Conservation (phyloP, 1,284 basidiomycete genomes). For the Naganishia sp. region DNA sequence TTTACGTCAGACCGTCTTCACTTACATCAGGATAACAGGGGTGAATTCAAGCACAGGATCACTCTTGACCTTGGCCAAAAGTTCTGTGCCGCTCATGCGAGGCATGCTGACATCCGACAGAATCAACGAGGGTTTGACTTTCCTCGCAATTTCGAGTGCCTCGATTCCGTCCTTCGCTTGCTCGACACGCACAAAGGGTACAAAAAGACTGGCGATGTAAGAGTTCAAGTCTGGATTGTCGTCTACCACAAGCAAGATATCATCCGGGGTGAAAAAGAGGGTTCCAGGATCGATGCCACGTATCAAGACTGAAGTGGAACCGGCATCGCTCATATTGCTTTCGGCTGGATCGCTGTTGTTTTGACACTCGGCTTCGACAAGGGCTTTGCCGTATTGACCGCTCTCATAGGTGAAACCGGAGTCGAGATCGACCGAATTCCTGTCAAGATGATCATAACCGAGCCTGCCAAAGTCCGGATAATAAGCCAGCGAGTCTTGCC, state of each 20-base stretch:
- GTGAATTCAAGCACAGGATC: slow-evolving; percentile 35
- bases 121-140: slow-evolving; percentile 47
- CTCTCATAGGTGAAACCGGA: slow-evolving; percentile 19
- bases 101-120: slow-evolving; percentile 57
- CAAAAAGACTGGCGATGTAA: slow-evolving; percentile 50
- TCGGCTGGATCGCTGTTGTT: slow-evolving; percentile 36
- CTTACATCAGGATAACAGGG: slow-evolving; percentile 44
- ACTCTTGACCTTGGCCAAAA: slow-evolving; percentile 15
- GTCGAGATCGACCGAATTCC: slow-evolving; percentile 14
- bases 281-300: slow-evolving; percentile 45
- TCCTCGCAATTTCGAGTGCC: slow-evolving; percentile 47
- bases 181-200: slow-evolving; percentile 52
- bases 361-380: slow-evolving; percentile 33
- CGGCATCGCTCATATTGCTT: slow-evolving; percentile 27
- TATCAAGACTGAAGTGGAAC: slow-evolving; percentile 28
- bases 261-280: slow-evolving; percentile 48
- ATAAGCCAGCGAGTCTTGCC: neutral
- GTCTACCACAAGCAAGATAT: slow-evolving; percentile 51
- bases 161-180: slow-evolving; percentile 54
- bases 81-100: slow-evolving; percentile 35
- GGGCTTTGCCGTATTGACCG: slow-evolving; percentile 32
- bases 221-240: slow-evolving; percentile 47
- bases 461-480: neutral
- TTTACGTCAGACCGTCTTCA: too few species aligned
- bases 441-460: slow-evolving; percentile 6